Evolutionary conservation across 1,284 basidiomycete genomes (phyloP).

Genomic region (Ceratobasidium sp.): DNA sequence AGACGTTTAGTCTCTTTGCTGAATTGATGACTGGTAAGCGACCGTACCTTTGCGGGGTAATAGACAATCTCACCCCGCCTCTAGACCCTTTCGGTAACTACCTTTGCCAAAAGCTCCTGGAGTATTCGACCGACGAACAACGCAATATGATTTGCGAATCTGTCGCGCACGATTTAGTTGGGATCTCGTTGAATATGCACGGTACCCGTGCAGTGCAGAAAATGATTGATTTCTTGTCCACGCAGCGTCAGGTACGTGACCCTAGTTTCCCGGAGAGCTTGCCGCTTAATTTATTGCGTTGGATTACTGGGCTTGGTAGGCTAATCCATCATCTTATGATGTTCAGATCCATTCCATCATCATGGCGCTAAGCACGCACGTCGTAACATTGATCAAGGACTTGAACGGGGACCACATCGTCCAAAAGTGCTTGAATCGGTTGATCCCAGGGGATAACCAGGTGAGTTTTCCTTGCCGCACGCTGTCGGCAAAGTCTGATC

Average conservation of each 20-base stretch:
- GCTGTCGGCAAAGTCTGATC: constrained; percentile 42
- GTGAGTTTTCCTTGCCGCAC: constrained; percentile 56
- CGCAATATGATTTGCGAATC: constrained; percentile 97
- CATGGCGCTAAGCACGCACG: constrained; percentile 94
- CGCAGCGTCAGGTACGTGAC: constrained; percentile 83
- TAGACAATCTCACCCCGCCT: constrained; percentile 1
- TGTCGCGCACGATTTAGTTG: constrained; percentile 96
- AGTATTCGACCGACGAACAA: constrained; percentile 98
- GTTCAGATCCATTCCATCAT: constrained; percentile 98
- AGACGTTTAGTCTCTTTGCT: constrained; percentile 97
- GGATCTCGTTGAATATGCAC: constrained; percentile 99
- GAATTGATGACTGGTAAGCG: constrained; percentile 93
- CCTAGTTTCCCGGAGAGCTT: constrained; percentile 45
- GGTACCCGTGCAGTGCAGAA: constrained; percentile 99
- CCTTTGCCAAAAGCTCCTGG: constrained; percentile 97
- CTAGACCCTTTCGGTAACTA: constrained; percentile 99
- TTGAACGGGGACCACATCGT: constrained; percentile 99
- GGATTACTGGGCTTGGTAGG: constrained; percentile 23
- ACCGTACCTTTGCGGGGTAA: background rate
- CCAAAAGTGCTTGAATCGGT: constrained; percentile 98
- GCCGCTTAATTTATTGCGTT: constrained; percentile 23
- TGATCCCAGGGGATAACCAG: constrained; percentile 98
- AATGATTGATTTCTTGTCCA: constrained; percentile 99
- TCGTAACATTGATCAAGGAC: constrained; percentile 99
- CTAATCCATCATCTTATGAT: constrained; percentile 61